Percentiles rank a stretch among this genome's conserved stretches.
phyloP scores from a whole-genome alignment of 352 stramenopile species.

The Phytophthora cryptogea region DNA sequence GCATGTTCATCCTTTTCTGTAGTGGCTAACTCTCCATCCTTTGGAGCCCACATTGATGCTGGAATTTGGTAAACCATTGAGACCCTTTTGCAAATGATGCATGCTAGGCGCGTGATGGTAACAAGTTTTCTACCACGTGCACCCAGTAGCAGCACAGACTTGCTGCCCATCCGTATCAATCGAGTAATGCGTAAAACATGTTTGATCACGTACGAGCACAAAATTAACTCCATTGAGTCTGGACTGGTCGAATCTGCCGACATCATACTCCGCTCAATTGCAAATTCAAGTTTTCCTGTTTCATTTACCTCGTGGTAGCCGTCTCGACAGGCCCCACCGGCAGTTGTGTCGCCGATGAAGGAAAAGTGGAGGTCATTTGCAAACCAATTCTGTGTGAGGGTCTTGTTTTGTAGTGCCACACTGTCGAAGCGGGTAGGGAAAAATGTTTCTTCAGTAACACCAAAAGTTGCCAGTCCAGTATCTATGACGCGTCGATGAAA shows the following conservation, averaged over 20 bases:
- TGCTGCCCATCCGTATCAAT: conserved; percentile 40
- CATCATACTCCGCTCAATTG: conserved; percentile 64
- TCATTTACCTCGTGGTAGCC: conserved; percentile 66
- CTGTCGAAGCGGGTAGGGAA: conserved; percentile 26
- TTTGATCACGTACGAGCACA: conserved; percentile 60
- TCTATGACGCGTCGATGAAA: conserved; percentile 59
- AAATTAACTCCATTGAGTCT: conserved; percentile 51
- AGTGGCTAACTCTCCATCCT: neutral
- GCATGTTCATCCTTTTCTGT: neutral
- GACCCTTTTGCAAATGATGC: conserved; percentile 54
- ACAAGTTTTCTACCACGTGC: conserved; percentile 48
- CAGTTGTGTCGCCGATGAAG: conserved; percentile 56
- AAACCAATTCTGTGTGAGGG: conserved; percentile 43
- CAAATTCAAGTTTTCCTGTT: conserved; percentile 52
- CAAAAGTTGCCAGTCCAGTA: conserved; percentile 50
- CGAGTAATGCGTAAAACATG: conserved; percentile 60
- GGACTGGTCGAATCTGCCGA: conserved; percentile 38
- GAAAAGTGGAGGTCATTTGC: conserved; percentile 55
- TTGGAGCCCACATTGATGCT: neutral
- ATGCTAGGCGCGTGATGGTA: conserved; percentile 56
- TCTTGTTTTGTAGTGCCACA: conserved; percentile 18
- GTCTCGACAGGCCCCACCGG: conserved; percentile 37
- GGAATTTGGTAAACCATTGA: conserved; percentile 36
- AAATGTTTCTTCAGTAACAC: conserved; percentile 45
- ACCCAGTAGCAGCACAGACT: conserved; percentile 56